Base-by-base conservation (phyloP, 2,329 filamentous ascomycete species). In the Fusarium ambrosium region DNA sequence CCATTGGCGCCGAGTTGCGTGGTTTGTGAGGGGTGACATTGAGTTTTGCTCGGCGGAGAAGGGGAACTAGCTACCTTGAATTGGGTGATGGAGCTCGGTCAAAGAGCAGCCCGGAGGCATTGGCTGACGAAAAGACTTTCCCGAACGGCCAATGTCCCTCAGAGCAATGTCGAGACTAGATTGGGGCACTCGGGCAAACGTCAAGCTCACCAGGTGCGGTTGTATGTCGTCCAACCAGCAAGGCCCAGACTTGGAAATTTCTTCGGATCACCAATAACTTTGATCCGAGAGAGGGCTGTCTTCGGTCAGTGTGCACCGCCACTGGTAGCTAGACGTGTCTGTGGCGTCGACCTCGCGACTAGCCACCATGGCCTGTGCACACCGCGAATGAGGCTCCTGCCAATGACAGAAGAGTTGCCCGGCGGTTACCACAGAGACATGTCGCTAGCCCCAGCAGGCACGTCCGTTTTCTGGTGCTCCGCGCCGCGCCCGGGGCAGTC, bases 371-470 rank as follows among this genome's bases (percentile, higher is more conserved):
- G 79, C 66, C 75, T 70, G 48, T 74, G 67, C 69, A 34, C 72
- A 71, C 73, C 62, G 72, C 69, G 68, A 55, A 62, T 63, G 72
- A 59, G 70, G 72, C 63, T 75, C 81, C 27, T 76, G 27, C 37
- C 24, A 20, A 48, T 16, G 8, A 9, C 5, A 43, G 5, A 16
- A 78, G 80, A 61, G 90, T 92, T 92, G 89, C 88, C 77, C 82
- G 76, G 88, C 82, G 79, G 88, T 90, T 89, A 87, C 85, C 80
- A 82, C 74, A 55, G 48, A 55, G 48, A 55, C 48, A 32, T 89
- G 86, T 89, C 89, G 45, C 34, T 36, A 48, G 22, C 71, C 64
- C 64, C 39, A 68, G 59, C 48, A 58, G 70, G 72, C 76, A 77
- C 76, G 74, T 77, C 75, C 70, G 70, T 62, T 63, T 60, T 64